Conservation (phyloP, 129 eudicot species). For the Flaveria sonorensis region DNA sequence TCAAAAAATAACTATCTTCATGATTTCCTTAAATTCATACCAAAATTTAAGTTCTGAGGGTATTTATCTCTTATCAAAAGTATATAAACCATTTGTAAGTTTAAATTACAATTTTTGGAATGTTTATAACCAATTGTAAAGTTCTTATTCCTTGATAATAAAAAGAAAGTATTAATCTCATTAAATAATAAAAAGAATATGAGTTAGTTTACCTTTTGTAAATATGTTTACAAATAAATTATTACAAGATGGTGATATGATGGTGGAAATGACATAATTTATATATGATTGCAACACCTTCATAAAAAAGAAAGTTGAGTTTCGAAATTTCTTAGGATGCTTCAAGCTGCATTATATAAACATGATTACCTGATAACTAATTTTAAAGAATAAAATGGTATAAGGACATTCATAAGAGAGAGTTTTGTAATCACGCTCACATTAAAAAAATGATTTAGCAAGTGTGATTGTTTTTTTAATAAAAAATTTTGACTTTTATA, state of each 20-base stretch:
- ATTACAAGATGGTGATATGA: neutral
- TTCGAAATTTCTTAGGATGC: neutral
- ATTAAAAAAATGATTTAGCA: too few relatives aligned
- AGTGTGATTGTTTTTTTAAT: too few relatives aligned
- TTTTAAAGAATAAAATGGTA: neutral
- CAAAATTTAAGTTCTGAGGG: neutral
- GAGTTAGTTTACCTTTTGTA: neutral
- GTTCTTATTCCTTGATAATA: neutral
- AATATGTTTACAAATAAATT: neutral
- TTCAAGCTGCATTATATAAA: neutral
- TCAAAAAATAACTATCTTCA: too few relatives aligned
- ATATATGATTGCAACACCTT: neutral
- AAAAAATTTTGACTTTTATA: too few relatives aligned
- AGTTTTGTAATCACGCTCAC: too few relatives aligned
- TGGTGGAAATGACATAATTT: neutral
- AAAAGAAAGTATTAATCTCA: neutral
- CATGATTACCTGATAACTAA: neutral
- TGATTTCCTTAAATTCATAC: too few relatives aligned
- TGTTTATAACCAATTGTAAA: neutral
- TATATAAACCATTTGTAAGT: neutral
- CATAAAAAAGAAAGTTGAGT: neutral
- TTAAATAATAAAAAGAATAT: neutral
- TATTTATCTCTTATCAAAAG: neutral
- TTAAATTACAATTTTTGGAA: neutral
- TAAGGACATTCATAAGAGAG: too few relatives aligned